phyloP scores from a whole-genome alignment of 2,329 filamentous ascomycete species.

The Exophiala aquamarina region DNA sequence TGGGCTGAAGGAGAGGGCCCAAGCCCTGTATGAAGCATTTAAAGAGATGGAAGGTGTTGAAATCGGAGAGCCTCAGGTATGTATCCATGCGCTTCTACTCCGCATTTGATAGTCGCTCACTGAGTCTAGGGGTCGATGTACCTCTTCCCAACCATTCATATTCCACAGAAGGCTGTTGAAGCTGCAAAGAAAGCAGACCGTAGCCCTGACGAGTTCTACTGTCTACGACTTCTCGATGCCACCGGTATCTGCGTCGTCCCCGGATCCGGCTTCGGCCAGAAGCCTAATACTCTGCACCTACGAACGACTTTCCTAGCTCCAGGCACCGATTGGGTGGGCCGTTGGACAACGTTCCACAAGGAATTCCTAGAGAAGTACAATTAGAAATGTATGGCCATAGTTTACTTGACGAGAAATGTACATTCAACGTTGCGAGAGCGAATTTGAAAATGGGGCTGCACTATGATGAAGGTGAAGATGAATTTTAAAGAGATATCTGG shows the following conservation, averaged over 20 bases:
- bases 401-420: too few species aligned
- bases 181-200: conserved; percentile 74
- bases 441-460: too few species aligned
- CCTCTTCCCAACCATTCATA: conserved; percentile 89
- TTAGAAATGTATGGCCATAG: conserved; percentile 14
- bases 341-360: conserved; percentile 85
- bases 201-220: conserved; percentile 89
- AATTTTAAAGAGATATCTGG: too few species aligned
- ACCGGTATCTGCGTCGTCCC: conserved; percentile 95
- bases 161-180: conserved; percentile 73
- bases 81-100: conserved; percentile 23
- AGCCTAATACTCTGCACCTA: conserved; percentile 87
- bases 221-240: conserved; percentile 82
- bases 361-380: conserved; percentile 84
- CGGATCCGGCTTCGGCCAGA: conserved; percentile 91
- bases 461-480: too few species aligned
- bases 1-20: conserved; percentile 75
- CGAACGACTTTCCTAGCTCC: conserved; percentile 95
- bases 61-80: conserved; percentile 74
- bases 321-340: conserved; percentile 89
- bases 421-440: too few species aligned
- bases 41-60: conserved; percentile 92
- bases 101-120: neutral
- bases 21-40: conserved; percentile 86
- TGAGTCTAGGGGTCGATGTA: conserved; percentile 83